Base-by-base conservation (phyloP, 176 grass and related monocot species). In the Secale cereale region DNA sequence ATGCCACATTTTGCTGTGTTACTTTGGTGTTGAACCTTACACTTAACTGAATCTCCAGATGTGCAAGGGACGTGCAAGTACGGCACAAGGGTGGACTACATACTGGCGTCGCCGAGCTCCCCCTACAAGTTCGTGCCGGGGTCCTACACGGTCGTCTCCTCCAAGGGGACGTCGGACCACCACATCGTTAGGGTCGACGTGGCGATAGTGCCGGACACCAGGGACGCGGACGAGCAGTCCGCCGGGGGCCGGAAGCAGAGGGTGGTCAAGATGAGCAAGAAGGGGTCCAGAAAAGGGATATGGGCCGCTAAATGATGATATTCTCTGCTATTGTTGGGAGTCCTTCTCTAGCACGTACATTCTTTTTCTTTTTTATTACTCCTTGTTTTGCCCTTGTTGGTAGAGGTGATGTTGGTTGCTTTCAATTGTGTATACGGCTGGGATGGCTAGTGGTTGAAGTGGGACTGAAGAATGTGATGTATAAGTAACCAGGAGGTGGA, bases 21-120 rank as follows among this genome's bases (percentile, higher is more conserved):
- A 14, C 36, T 23, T 3, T 70, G 67, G 36, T 22, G n/a, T 57
- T 90, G 37, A 78, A 52, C 15, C 20, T 45, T 28, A 10, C 37
- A 13, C 41, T 20, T 9, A 74, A 31, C 28, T 15, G 16, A 78
- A 31, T 48, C 43, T 59, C 48, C 85, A 98, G 96, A 98, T 57
- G 96, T 98, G 74, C 96, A 98, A 88, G 96, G 97, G 81, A 96
- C 97, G 27, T 96, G 94, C 83, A 99, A 96, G 65, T 96, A 96
- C 64, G 93, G 97, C 35, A 99, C 97, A 28, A 91, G 97, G 88
- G 84, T 99, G 82, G 97, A 99, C 65, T 99, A 96, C 79, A 90
- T 99, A 10, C 65, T 99, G 16, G 88, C 93, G 0, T 98, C 96
- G 48, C 96, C 93, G 22, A 80, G 86, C 82, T 95, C 80, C 4